Evolutionary conservation across 2,329 filamentous ascomycete species (phyloP).

Genomic region (Cladosporium sp.): DNA sequence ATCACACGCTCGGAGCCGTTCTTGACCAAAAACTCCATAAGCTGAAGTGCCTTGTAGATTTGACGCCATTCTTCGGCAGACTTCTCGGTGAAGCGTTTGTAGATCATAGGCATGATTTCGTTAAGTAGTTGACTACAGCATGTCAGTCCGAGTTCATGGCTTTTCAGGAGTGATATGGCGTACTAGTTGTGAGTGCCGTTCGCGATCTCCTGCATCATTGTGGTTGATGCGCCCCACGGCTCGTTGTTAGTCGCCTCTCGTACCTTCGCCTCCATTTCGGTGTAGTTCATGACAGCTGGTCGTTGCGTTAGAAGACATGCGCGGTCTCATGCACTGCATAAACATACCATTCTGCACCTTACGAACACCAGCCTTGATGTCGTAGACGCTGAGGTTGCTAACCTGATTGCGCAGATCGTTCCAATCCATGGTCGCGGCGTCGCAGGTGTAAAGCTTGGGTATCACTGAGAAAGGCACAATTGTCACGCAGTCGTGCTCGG

Average conservation of each 20-base stretch:
- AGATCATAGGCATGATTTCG: constrained; percentile 99
- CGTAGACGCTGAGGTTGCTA: constrained; percentile 88
- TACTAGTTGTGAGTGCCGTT: constrained; percentile 98
- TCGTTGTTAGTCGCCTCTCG: constrained; percentile 99
- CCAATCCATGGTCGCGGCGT: constrained; percentile 64
- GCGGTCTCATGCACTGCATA: not conserved
- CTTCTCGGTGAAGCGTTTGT: constrained; percentile 98
- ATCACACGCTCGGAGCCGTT: constrained; percentile 97
- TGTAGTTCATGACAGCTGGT: constrained; percentile 94
- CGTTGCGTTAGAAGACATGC: constrained; percentile 9
- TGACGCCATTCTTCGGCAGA: constrained; percentile 97
- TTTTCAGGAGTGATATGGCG: constrained; percentile 31
- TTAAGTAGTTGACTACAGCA: constrained; percentile 79
- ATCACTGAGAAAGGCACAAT: not conserved
- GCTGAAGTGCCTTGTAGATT: constrained; percentile 94
- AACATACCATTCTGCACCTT: constrained; percentile 91
- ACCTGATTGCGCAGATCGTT: constrained; percentile 80
- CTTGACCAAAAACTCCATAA: constrained; percentile 96
- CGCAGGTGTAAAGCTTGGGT: constrained; percentile 24
- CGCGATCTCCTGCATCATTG: constrained; percentile 94
- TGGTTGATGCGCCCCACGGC: constrained; percentile 84
- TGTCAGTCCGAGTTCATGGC: constrained; percentile 22
- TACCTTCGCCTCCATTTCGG: constrained; percentile 82
- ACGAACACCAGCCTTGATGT: constrained; percentile 88
- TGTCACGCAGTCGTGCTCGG: not conserved